These are phyloP conservation scores for Puccinia horiana DNA, from an alignment of 1,284 basidiomycete genomes.

Conservation along the genomic window DNA sequence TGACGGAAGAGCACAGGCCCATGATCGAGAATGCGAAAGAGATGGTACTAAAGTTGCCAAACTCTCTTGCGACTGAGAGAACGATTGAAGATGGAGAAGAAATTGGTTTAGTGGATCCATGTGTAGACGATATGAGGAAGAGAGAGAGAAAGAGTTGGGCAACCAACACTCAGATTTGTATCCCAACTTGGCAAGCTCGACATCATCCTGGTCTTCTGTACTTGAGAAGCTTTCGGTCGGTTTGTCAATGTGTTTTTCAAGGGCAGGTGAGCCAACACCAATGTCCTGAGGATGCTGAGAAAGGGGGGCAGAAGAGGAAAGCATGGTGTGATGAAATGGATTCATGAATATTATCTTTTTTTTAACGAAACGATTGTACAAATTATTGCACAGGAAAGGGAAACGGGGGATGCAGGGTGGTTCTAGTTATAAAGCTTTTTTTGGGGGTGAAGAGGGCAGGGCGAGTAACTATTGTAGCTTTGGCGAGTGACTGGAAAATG, in stretches of 20 bases:
- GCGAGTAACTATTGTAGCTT: too few relatives aligned
- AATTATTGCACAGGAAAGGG: too few relatives aligned
- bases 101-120: not conserved
- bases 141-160: not conserved
- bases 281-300: constrained; percentile 1
- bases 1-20: constrained; percentile 47
- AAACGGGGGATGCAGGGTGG: too few relatives aligned
- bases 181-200: constrained; percentile 38
- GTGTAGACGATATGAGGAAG: too few relatives aligned
- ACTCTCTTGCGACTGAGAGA: constrained; percentile 40
- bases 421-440: too few relatives aligned
- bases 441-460: too few relatives aligned
- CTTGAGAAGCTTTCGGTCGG: constrained; percentile 14
- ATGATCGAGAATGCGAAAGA: constrained; percentile 49
- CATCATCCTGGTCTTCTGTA: constrained; percentile 40
- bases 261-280: not conserved
- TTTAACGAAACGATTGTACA: too few relatives aligned
- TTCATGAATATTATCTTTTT: too few relatives aligned
- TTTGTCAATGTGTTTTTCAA: not conserved
- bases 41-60: constrained; percentile 48
- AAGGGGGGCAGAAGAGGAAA: not conserved
- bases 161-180: constrained; percentile 48
- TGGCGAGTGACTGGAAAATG: too few relatives aligned
- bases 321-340: too few relatives aligned
- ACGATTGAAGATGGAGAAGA: not conserved